phyloP scores from a whole-genome alignment of 306 rosid species.

The Cercis canadensis region DNA sequence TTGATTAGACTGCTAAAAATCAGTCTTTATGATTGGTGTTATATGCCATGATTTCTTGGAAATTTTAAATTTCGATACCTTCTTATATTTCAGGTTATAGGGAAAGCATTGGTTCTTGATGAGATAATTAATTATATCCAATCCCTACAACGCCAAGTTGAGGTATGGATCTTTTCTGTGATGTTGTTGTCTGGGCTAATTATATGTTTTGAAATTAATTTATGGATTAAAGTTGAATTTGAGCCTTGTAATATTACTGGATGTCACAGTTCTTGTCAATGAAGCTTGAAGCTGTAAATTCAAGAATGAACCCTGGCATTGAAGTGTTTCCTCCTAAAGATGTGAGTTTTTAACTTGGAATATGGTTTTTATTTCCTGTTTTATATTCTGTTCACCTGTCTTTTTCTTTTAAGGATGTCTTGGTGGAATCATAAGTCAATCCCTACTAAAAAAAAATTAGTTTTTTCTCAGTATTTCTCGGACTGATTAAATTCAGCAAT shows the following conservation, averaged over 20 bases:
- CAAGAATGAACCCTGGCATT: constrained; percentile 68
- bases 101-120: constrained; percentile 91
- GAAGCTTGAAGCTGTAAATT: constrained; percentile 93
- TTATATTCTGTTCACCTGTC: not conserved
- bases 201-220: constrained; percentile 4
- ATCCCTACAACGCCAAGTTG: constrained; percentile 89
- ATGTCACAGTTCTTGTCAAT: constrained; percentile 83
- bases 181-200: constrained; percentile 10
- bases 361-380: not conserved
- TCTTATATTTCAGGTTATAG: constrained; percentile 72
- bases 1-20: constrained; percentile 7
- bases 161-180: constrained; percentile 52
- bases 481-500: constrained; percentile 11
- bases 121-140: constrained; percentile 96
- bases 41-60: constrained; percentile 20
- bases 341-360: constrained; percentile 51
- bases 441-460: constrained; percentile 8
- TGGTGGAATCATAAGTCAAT: not conserved
- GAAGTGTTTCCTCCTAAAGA: constrained; percentile 84
- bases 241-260: constrained; percentile 30
- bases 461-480: constrained; percentile 14
- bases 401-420: not conserved
- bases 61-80: not conserved
- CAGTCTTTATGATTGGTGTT: constrained; percentile 13
- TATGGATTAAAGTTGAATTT: constrained; percentile 10